Percentiles rank a stretch among this genome's conserved stretches.
Conservation (phyloP, 2,329 filamentous ascomycete genomes). For the Sclerotinia spermophila region DNA sequence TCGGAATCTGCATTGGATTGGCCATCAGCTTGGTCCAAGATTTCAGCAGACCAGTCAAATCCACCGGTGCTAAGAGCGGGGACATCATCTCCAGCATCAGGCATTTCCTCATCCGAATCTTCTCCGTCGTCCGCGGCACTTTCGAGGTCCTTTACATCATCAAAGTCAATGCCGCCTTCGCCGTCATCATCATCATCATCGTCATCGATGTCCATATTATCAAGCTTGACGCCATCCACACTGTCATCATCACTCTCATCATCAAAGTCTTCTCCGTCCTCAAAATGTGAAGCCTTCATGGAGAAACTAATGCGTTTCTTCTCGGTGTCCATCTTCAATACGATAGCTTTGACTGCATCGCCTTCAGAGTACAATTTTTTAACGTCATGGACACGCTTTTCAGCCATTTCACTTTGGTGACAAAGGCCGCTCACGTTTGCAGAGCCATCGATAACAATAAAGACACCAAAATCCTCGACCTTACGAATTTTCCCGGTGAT, state of each 20-base stretch:
- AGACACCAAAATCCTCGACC: slow-evolving; percentile 92
- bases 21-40: slow-evolving; percentile 51
- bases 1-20: slow-evolving; percentile 46
- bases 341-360: slow-evolving; percentile 87
- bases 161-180: slow-evolving; percentile 36
- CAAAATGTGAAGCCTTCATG: slow-evolving; percentile 89
- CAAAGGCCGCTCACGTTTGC: slow-evolving; percentile 89
- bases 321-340: slow-evolving; percentile 71
- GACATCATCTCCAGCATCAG: slow-evolving; percentile 32
- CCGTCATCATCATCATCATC: slow-evolving; percentile 44
- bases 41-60: slow-evolving; percentile 82
- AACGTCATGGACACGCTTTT: slow-evolving; percentile 77
- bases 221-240: slow-evolving; percentile 43
- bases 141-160: slow-evolving; percentile 43
- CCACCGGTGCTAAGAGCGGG: slow-evolving; percentile 67
- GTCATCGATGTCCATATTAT: slow-evolving; percentile 46
- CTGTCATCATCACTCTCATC: slow-evolving; percentile 46
- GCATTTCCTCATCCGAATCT: slow-evolving; percentile 38
- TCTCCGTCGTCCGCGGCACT: slow-evolving; percentile 34
- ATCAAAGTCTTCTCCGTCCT: slow-evolving; percentile 52
- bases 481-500: slow-evolving; percentile 89
- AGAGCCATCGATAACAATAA: slow-evolving; percentile 84
- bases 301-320: slow-evolving; percentile 83
- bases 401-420: slow-evolving; percentile 88
- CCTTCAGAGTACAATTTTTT: slow-evolving; percentile 85